phyloP scores from a whole-genome alignment of 495 filamentous ascomycete species.

The Neurospora discreta region DNA sequence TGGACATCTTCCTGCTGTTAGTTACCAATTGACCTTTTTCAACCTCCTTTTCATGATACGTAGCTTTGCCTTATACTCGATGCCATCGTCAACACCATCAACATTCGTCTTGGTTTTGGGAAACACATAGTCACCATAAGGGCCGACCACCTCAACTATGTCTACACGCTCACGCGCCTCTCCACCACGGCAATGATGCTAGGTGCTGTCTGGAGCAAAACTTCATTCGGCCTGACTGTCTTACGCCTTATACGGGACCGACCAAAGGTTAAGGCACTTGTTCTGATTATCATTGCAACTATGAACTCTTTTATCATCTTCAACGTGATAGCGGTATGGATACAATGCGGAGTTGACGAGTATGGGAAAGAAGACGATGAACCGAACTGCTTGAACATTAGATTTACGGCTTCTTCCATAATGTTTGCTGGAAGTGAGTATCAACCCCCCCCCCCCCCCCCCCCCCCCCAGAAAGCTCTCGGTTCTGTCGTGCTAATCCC shows the following conservation, averaged over 20 bases:
- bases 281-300: conserved; percentile 18
- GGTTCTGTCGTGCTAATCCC: not conserved
- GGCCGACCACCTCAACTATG: not conserved
- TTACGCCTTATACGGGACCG: conserved; percentile 17
- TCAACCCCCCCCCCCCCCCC: too few species aligned
- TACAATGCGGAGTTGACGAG: conserved; percentile 8
- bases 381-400: not conserved
- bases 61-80: conserved; percentile 14
- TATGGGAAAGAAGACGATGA: not conserved
- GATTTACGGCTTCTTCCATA: conserved; percentile 3
- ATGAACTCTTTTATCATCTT: conserved; percentile 19
- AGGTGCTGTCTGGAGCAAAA: conserved; percentile 27
- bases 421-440: conserved; percentile 16
- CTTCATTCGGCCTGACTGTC: conserved; percentile 24
- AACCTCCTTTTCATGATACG: not conserved
- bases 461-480: too few species aligned
- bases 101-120: conserved; percentile 15
- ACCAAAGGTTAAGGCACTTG: conserved; percentile 1
- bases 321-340: conserved; percentile 12
- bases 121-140: conserved; percentile 8
- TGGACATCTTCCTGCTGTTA: not conserved
- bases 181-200: conserved; percentile 10
- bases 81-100: conserved; percentile 5
- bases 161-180: conserved; percentile 8
- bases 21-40: not conserved